A percentile compares a stretch with the other conserved stretches of the same genome.
These are phyloP conservation scores for Talaromyces rugulosus DNA, from an alignment of 2,329 filamentous ascomycete genomes.

Conservation along the genomic window DNA sequence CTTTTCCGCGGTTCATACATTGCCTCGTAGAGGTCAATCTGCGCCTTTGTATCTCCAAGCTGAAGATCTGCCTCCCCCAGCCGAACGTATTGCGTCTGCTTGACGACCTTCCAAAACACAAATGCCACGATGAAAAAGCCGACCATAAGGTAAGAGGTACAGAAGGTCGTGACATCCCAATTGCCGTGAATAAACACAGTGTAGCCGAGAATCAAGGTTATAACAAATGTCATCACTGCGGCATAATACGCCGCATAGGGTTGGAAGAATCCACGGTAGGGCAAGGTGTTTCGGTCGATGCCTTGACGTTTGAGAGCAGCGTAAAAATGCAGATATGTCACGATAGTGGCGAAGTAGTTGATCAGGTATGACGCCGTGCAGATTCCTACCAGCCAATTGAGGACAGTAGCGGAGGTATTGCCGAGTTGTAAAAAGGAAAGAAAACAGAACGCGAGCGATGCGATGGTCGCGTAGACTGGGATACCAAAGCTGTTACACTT, in stretches of 20 bases:
- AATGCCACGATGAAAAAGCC: slow-evolving; percentile 66
- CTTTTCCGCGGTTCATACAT: slow-evolving; percentile 15
- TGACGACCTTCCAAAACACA: slow-evolving; percentile 59
- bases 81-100: slow-evolving; percentile 51
- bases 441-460: slow-evolving; percentile 58
- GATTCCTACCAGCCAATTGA: slow-evolving; percentile 58
- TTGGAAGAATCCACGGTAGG: slow-evolving; percentile 66
- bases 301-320: slow-evolving; percentile 57
- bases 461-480: slow-evolving; percentile 59
- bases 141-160: slow-evolving; percentile 70
- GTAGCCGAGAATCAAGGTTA: slow-evolving; percentile 76
- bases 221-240: slow-evolving; percentile 64
- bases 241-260: slow-evolving; percentile 63
- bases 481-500: slow-evolving; percentile 65
- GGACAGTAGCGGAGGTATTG: slow-evolving; percentile 51
- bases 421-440: slow-evolving; percentile 63
- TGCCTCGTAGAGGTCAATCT: slow-evolving; percentile 7
- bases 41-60: slow-evolving; percentile 51
- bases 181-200: slow-evolving; percentile 59
- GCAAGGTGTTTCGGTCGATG: slow-evolving; percentile 51
- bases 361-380: slow-evolving; percentile 55
- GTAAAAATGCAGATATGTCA: slow-evolving; percentile 62
- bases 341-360: slow-evolving; percentile 60
- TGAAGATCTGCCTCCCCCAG: slow-evolving; percentile 63
- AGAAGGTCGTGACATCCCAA: slow-evolving; percentile 68